A percentile compares a stretch with the other conserved stretches of the same genome.
These are phyloP conservation scores for Eudorina sp. DNA, from an alignment of 139 green algal genomes.

Conservation along the genomic window DNA sequence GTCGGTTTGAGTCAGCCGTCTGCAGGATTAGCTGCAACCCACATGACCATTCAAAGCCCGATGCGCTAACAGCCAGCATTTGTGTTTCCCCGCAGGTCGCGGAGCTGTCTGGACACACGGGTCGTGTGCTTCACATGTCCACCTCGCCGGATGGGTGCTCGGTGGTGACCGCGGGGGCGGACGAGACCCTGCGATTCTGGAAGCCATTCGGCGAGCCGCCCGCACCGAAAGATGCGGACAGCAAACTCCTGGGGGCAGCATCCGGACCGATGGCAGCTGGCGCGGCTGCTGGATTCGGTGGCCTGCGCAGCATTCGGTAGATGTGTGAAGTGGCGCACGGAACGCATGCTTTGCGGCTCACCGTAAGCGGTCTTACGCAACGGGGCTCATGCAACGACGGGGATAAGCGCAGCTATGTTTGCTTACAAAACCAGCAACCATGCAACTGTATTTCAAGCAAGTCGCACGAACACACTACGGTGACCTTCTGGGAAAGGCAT, in stretches of 20 bases:
- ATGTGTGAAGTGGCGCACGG: too few species aligned
- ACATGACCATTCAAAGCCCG: background rate
- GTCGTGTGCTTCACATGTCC: conserved; percentile 95
- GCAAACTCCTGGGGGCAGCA: conserved; percentile 2
- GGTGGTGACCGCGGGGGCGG: conserved; percentile 89
- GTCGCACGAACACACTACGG: too few species aligned
- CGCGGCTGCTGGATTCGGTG: conserved; percentile 24
- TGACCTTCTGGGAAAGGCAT: too few species aligned
- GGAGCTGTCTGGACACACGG: conserved; percentile 94
- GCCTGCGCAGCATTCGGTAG: conserved; percentile 63
- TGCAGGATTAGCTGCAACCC: background rate
- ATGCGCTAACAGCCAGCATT: background rate
- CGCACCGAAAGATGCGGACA: conserved; percentile 44
- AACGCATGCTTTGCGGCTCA: too few species aligned
- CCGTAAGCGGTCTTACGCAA: too few species aligned
- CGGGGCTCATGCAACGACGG: too few species aligned
- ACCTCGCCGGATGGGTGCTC: conserved; percentile 93
- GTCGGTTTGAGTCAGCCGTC: too few species aligned
- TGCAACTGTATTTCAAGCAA: too few species aligned
- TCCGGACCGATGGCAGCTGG: background rate
- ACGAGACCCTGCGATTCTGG: conserved; percentile 99
- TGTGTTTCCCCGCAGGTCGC: conserved; percentile 58
- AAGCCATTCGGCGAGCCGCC: conserved; percentile 84
- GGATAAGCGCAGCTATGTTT: too few species aligned
- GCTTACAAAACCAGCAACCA: too few species aligned